Evolutionary conservation across 306 rosid species (phyloP).

Genomic region (Citrullus amarus): DNA sequence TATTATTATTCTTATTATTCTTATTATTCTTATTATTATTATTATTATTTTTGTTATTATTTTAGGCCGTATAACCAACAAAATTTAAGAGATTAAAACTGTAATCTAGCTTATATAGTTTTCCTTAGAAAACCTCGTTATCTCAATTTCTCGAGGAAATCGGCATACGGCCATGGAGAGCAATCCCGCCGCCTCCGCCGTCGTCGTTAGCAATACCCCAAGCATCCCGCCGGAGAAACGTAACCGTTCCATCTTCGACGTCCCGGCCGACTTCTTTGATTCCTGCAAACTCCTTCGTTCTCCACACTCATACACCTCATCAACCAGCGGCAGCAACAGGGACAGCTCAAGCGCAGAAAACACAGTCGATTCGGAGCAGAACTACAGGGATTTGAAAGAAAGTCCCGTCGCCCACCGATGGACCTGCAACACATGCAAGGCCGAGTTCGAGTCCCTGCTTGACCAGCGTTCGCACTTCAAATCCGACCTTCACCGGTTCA

Average conservation of each 20-base stretch:
- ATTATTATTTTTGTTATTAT: too few species aligned
- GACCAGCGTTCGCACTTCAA: conserved; percentile 96
- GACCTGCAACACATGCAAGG: conserved; percentile 85
- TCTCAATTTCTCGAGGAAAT: neutral
- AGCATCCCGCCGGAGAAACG: conserved; percentile 35
- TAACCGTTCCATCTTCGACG: conserved; percentile 52
- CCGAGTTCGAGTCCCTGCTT: conserved; percentile 72
- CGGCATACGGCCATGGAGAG: conserved; percentile 32
- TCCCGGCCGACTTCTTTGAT: conserved; percentile 46
- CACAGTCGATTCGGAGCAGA: conserved; percentile 14
- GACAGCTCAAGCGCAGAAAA: conserved; percentile 14
- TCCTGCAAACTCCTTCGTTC: conserved; percentile 48
- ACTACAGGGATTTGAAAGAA: conserved; percentile 24
- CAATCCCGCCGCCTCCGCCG: conserved; percentile 6
- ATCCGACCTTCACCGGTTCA: conserved; percentile 92
- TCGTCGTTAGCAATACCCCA: neutral
- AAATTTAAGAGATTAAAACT: too few species aligned
- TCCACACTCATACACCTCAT: conserved; percentile 21
- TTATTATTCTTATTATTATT: too few species aligned
- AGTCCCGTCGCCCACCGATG: conserved; percentile 30
- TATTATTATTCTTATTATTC: too few species aligned
- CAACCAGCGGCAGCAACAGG: conserved; percentile 20
- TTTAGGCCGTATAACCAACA: too few species aligned
- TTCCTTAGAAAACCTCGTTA: neutral
- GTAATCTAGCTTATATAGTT: neutral